Evolutionary conservation across 108 stramenopile genomes (phyloP).

Genomic region (Cyclotella kingstonii): DNA sequence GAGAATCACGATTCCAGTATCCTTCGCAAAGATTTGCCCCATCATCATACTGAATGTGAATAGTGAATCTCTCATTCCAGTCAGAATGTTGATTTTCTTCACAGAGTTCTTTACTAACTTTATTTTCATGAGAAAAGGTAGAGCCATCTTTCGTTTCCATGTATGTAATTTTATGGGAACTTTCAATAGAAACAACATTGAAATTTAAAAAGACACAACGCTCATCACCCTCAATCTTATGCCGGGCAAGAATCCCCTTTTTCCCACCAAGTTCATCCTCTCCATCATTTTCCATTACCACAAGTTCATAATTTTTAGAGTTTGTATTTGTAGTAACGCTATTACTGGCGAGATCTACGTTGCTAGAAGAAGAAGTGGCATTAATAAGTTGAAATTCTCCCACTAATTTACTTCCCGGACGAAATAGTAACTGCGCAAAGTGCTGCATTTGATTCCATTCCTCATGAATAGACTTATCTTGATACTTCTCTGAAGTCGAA

Average conservation of each 20-base stretch:
- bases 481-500: too few species aligned
- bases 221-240: slow-evolving; percentile 26
- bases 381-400: slow-evolving; percentile 21
- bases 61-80: slow-evolving; percentile 17
- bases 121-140: background rate
- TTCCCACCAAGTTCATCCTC: slow-evolving; percentile 31
- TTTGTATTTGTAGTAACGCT: slow-evolving; percentile 4
- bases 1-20: slow-evolving; percentile 28
- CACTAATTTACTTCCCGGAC: slow-evolving; percentile 27
- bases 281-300: slow-evolving; percentile 35
- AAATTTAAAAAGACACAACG: slow-evolving; percentile 37
- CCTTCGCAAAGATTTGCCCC: slow-evolving; percentile 19
- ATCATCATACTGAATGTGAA: slow-evolving; percentile 39
- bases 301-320: slow-evolving; percentile 22
- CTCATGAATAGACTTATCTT: too few species aligned
- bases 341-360: background rate
- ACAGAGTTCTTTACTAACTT: background rate
- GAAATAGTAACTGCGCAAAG: slow-evolving; percentile 26
- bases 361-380: slow-evolving; percentile 1
- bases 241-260: slow-evolving; percentile 35
- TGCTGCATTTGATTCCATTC: slow-evolving; percentile 10
- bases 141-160: background rate
- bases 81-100: background rate
- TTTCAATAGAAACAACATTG: slow-evolving; percentile 14
- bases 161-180: background rate